These are phyloP conservation scores for Zalerion maritima DNA, from an alignment of 495 filamentous ascomycete genomes.

Conservation along the genomic window DNA sequence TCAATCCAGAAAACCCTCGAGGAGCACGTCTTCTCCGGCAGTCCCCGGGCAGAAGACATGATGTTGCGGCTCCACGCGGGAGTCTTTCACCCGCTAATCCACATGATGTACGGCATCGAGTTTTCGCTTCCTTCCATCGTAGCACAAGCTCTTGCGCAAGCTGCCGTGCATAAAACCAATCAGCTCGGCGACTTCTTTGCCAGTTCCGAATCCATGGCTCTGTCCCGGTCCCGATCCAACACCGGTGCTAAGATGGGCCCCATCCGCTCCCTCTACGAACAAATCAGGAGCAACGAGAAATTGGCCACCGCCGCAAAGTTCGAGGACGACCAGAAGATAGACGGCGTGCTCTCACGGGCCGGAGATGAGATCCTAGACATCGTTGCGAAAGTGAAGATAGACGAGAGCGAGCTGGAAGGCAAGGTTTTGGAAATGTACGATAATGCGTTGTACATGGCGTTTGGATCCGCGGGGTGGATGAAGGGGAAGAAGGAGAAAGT, in stretches of 20 bases:
- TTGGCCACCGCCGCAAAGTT: conserved; percentile 33
- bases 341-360: conserved; percentile 50
- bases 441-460: conserved; percentile 45
- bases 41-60: conserved; percentile 47
- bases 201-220: conserved; percentile 36
- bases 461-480: conserved; percentile 41
- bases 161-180: conserved; percentile 45
- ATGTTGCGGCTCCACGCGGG: conserved; percentile 37
- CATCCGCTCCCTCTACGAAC: conserved; percentile 43
- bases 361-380: conserved; percentile 45
- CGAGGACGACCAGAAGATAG: conserved; percentile 48
- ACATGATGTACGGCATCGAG: conserved; percentile 71
- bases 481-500: conserved; percentile 50
- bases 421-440: conserved; percentile 67
- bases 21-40: conserved; percentile 50
- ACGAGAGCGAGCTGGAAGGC: conserved; percentile 46
- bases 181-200: conserved; percentile 36
- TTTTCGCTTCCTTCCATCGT: conserved; percentile 69
- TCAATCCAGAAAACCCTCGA: conserved; percentile 41
- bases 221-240: conserved; percentile 10
- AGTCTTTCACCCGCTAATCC: conserved; percentile 69
- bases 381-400: conserved; percentile 44
- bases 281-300: conserved; percentile 39
- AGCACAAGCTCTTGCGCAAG: conserved; percentile 65
- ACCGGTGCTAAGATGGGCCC: no score